These are phyloP conservation scores for Neurospora tetraspora DNA, from an alignment of 495 filamentous ascomycete species.

Conservation along the genomic window DNA sequence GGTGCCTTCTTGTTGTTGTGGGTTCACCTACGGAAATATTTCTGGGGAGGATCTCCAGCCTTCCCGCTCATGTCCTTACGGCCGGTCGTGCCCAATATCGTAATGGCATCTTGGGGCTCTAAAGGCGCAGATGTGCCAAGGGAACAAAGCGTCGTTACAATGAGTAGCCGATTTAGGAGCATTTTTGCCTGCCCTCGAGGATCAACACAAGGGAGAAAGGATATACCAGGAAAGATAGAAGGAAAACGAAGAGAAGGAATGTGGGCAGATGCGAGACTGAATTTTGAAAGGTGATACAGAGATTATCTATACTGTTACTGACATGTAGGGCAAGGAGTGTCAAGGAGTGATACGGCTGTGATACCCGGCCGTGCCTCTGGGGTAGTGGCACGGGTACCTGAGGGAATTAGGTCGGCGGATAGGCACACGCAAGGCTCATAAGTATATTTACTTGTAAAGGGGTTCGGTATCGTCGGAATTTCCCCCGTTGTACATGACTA, in stretches of 20 bases:
- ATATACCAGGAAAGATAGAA: neutral
- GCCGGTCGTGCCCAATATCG: neutral
- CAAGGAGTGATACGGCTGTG: neutral
- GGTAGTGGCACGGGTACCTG: neutral
- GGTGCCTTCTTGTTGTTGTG: neutral
- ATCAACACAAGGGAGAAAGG: neutral
- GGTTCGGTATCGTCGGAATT: neutral
- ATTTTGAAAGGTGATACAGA: neutral
- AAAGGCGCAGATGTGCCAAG: neutral
- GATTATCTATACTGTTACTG: neutral
- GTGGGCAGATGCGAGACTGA: neutral
- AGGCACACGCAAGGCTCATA: neutral
- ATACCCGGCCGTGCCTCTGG: neutral
- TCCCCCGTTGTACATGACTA: neutral
- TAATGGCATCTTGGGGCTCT: neutral
- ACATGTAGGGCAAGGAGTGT: neutral
- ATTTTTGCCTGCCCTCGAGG: neutral
- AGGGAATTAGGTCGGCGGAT: neutral
- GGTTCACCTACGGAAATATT: conserved; percentile 50
- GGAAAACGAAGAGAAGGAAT: neutral
- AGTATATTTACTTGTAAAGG: neutral
- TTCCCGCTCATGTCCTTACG: conserved; percentile 38
- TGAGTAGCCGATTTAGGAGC: neutral
- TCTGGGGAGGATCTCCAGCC: conserved; percentile 35
- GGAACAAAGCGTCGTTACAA: neutral